Evolutionary conservation across 768 basidiomycete species (phyloP), one percentile per base, ranked within the genome.

Genomic region (Collybiopsis luxurians): DNA sequence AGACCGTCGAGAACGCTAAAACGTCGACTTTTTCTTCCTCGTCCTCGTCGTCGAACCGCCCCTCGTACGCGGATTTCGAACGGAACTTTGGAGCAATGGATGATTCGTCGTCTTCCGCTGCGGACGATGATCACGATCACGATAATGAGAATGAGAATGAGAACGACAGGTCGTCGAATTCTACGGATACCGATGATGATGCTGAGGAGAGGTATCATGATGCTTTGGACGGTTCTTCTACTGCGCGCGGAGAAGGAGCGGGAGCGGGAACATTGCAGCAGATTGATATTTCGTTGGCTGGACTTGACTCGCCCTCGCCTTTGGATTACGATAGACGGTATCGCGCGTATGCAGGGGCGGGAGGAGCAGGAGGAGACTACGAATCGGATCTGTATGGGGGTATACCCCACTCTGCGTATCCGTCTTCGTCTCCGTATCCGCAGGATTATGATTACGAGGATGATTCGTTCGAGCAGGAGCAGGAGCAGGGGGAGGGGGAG

Each of bases 51-150:
- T 55, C 23, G 67, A 63, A 59, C 49, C 64, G 66, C 26, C 81
- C 76, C n/a, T 75, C 67, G 53, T 69, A 67, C 36, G 71, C 63
- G 0, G 81, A 84, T 60, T 68, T 84, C 55, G 74, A 72, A 39
- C 70, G 76, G 42, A 83, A 83, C 60, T 84, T 84, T 57, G 67
- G 68, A 60, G 64, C 21, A 15, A 5, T 30, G 15, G 46, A 47
- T 21, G 46, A 26, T 27, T 4, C 4, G 9, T 4, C 11, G 12
- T 19, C 53, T 5, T 9, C 34, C 19, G 31, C 31, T 12, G 31
- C 31, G 2, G 50, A 51, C 2, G 50, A 34, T 27, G 50, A 51
- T 27, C n/a, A 21, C 11, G 31, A 34, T 6, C 31, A 34, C 13
- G 31, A 34, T 34, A 34, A 34, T 13, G 31, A 34, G 5, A 34